Percentiles rank a stretch among this genome's conserved stretches.
Conservation (phyloP, 2,329 filamentous ascomycete genomes). For the Diaporthe vexans region DNA sequence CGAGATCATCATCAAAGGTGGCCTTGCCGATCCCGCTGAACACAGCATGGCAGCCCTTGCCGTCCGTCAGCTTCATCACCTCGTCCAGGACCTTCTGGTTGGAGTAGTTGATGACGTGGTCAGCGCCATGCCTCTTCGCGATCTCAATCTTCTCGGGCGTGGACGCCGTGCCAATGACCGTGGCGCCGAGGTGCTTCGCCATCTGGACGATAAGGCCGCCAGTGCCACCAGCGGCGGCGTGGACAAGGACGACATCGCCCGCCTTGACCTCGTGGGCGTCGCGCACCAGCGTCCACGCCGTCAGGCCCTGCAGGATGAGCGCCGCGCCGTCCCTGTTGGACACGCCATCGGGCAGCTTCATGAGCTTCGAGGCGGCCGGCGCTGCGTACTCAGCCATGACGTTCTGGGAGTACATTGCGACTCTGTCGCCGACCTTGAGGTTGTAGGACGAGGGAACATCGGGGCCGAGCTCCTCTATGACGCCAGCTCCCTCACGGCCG, state of each 20-base stretch:
- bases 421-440: slow-evolving; percentile 76
- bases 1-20: slow-evolving; percentile 65
- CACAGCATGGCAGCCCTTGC: slow-evolving; percentile 80
- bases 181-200: slow-evolving; percentile 79
- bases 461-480: slow-evolving; percentile 66
- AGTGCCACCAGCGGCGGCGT: slow-evolving; percentile 88
- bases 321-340: slow-evolving; percentile 75
- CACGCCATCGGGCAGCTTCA: slow-evolving; percentile 76
- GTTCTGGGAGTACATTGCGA: slow-evolving; percentile 72
- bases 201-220: slow-evolving; percentile 83
- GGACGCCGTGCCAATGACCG: slow-evolving; percentile 84
- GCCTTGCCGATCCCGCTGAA: slow-evolving; percentile 88
- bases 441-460: slow-evolving; percentile 66
- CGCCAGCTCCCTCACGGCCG: slow-evolving; percentile 83
- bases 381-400: slow-evolving; percentile 71
- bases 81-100: slow-evolving; percentile 69
- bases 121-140: slow-evolving; percentile 79
- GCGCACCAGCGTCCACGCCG: slow-evolving; percentile 82
- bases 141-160: slow-evolving; percentile 80
- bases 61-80: slow-evolving; percentile 78
- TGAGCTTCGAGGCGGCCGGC: slow-evolving; percentile 65
- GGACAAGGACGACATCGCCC: slow-evolving; percentile 75
- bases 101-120: slow-evolving; percentile 79
- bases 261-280: slow-evolving; percentile 65
- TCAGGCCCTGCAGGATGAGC: slow-evolving; percentile 82